Percentiles rank a stretch among this genome's conserved stretches.
These are phyloP conservation scores for Polytrichum commune DNA, from an alignment of 225 moss, liverwort and hornwort species.

Conservation along the genomic window DNA sequence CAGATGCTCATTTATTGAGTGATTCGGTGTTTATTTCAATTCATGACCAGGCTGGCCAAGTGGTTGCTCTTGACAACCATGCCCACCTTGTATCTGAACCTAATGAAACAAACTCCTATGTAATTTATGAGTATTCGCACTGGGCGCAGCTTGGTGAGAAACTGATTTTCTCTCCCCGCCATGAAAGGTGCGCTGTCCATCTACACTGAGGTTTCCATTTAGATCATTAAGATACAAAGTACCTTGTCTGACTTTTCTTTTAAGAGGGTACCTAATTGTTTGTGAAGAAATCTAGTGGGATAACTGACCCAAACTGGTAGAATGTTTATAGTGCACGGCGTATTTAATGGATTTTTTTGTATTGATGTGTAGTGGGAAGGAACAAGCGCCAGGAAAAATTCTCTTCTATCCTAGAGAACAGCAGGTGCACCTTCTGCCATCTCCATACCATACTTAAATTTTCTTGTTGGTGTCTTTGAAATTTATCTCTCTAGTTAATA, in stretches of 20 bases:
- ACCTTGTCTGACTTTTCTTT: too few species aligned
- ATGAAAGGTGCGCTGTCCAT: constrained; percentile 34
- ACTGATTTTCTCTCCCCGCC: constrained; percentile 59
- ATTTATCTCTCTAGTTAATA: too few species aligned
- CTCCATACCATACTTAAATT: neutral
- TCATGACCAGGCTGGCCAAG: constrained; percentile 51
- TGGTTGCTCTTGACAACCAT: constrained; percentile 50
- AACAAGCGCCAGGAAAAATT: constrained; percentile 27
- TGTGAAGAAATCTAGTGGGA: too few species aligned
- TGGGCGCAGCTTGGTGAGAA: constrained; percentile 77
- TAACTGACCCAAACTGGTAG: too few species aligned
- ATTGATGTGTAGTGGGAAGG: constrained; percentile 18
- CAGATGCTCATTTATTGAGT: constrained; percentile 30
- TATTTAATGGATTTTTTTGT: constrained; percentile 1
- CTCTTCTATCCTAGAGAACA: constrained; percentile 74
- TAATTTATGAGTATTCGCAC: constrained; percentile 77
- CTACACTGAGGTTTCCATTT: neutral
- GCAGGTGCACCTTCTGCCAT: constrained; percentile 20
- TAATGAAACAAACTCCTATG: constrained; percentile 45
- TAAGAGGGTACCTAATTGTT: too few species aligned
- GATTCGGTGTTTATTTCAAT: constrained; percentile 62
- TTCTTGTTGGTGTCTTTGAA: too few species aligned
- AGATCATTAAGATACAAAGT: too few species aligned
- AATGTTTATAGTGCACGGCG: neutral
- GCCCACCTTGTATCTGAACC: constrained; percentile 69